Percentiles rank a stretch among this genome's conserved stretches.
Evolutionary conservation across 352 stramenopile genomes (phyloP).

Genomic region (Globisporangium carolinianum): DNA sequence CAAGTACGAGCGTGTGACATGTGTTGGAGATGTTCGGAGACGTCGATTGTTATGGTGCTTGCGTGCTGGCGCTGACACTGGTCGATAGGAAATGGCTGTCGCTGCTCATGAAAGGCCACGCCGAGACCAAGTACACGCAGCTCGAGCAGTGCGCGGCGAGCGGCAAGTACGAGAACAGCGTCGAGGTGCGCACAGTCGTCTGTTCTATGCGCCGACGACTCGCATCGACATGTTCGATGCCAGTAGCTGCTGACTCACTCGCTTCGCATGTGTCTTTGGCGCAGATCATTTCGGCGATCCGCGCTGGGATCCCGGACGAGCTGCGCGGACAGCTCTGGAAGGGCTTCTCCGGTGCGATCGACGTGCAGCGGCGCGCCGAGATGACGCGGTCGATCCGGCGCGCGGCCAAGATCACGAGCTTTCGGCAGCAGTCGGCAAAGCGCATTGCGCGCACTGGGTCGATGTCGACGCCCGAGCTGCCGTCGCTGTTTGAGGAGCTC

Average conservation of each 20-base stretch:
- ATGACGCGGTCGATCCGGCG: slow-evolving; percentile 47
- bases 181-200: slow-evolving; percentile 29
- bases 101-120: slow-evolving; percentile 64
- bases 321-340: slow-evolving; percentile 68
- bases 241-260: no score
- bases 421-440: slow-evolving; percentile 13
- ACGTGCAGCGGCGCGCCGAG: slow-evolving; percentile 54
- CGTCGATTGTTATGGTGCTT: neutral
- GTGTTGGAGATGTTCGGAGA: neutral
- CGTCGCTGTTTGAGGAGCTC: slow-evolving; percentile 41
- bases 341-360: slow-evolving; percentile 56
- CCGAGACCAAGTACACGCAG: slow-evolving; percentile 78
- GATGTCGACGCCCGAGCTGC: slow-evolving; percentile 2
- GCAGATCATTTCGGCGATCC: slow-evolving; percentile 69
- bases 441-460: neutral
- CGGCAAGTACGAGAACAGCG: slow-evolving; percentile 48
- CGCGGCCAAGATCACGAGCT: slow-evolving; percentile 38
- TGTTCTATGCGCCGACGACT: neutral
- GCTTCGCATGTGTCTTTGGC: neutral
- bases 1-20: slow-evolving; percentile 22
- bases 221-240: no score
- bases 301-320: slow-evolving; percentile 71
- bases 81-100: slow-evolving; percentile 51
- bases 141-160: slow-evolving; percentile 67
- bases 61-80: no score